Percentiles rank a stretch among this genome's conserved stretches.
phyloP scores from a whole-genome alignment of 371 early-diverging fungal species.

The Lichtheimia ramosa region DNA sequence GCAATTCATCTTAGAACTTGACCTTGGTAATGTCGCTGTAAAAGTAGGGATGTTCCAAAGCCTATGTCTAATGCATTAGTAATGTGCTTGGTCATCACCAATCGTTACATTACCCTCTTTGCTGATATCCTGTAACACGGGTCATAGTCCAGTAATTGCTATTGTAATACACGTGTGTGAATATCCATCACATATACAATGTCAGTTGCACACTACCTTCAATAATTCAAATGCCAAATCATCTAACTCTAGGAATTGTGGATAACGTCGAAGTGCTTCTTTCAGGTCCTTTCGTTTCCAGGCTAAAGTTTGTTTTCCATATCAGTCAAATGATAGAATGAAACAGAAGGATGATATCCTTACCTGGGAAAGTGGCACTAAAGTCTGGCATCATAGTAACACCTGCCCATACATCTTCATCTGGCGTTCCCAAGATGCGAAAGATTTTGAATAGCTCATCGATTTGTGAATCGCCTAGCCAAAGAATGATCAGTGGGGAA shows the following conservation, averaged over 20 bases:
- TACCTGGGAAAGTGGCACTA: conserved; percentile 60
- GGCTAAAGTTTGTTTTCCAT: neutral
- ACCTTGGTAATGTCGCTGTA: conserved; percentile 13
- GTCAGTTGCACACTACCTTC: neutral
- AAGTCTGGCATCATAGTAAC: conserved; percentile 83
- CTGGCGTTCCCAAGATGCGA: conserved; percentile 90
- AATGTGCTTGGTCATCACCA: neutral
- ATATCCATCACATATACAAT: neutral
- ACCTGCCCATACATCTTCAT: conserved; percentile 84
- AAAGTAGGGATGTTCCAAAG: conserved; percentile 19
- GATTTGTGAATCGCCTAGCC: conserved; percentile 91
- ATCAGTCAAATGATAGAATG: neutral
- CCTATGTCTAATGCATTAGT: conserved; percentile 1
- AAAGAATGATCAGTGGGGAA: neutral
- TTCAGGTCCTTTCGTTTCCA: conserved; percentile 17
- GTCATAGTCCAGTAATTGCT: conserved; percentile 16
- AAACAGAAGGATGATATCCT: neutral
- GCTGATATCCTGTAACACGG: conserved; percentile 16
- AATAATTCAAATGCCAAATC: conserved; percentile 11
- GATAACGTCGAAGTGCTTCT: conserved; percentile 6
- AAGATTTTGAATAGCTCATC: conserved; percentile 96
- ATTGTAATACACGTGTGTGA: neutral
- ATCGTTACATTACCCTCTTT: conserved; percentile 10
- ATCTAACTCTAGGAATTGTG: conserved; percentile 3
- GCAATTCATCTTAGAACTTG: conserved; percentile 10